Evolutionary conservation across 257 asterid species (phyloP).

Genomic region (Solanum tarapatanum): DNA sequence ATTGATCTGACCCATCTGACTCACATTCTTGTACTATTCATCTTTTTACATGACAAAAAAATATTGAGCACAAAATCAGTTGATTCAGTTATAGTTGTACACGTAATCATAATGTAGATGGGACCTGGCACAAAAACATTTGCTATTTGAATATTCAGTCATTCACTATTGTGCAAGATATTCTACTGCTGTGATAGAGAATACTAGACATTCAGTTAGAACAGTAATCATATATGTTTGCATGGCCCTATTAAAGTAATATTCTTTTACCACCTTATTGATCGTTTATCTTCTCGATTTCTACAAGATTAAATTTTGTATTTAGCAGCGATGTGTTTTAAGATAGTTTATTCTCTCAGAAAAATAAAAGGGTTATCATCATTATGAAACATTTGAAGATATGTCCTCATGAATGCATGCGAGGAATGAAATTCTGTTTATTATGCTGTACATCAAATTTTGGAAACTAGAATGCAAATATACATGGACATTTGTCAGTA

Average conservation of each 20-base stretch:
- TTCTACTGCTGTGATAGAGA: background rate
- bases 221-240: background rate
- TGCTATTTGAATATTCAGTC: slow-evolving; percentile 15
- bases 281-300: background rate
- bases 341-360: background rate
- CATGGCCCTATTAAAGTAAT: background rate
- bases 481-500: background rate
- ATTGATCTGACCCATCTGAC: background rate
- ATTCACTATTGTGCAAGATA: slow-evolving; percentile 1
- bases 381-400: background rate
- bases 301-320: background rate
- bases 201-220: background rate
- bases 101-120: background rate
- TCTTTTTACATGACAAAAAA: background rate
- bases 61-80: background rate
- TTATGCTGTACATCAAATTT: background rate
- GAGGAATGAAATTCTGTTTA: background rate
- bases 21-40: background rate
- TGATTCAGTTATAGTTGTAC: background rate
- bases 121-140: slow-evolving; percentile 21
- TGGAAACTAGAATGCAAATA: background rate
- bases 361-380: background rate
- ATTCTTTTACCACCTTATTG: background rate
- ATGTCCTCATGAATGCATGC: background rate
- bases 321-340: background rate